A percentile compares a stretch with the other conserved stretches of the same genome.
Evolutionary conservation across 768 basidiomycete genomes (phyloP).

Genomic region (Xerocomus spinulosus): DNA sequence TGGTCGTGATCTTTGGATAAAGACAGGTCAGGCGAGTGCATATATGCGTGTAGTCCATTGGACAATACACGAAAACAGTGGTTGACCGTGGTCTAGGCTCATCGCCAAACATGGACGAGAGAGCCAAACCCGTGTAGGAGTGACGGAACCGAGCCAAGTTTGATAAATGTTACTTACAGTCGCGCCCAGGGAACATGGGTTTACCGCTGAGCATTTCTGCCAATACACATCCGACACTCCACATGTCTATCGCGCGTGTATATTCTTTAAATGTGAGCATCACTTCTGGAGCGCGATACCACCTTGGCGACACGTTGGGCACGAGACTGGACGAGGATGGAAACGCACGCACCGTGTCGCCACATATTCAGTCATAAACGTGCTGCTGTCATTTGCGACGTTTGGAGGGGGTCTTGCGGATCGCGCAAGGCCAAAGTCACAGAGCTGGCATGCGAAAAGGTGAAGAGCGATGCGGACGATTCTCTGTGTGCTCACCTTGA

Average conservation of each 20-base stretch:
- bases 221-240: constrained; percentile 82
- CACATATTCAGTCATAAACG: constrained; percentile 91
- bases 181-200: constrained; percentile 91
- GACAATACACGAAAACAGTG: not conserved
- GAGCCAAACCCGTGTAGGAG: not conserved
- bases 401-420: constrained; percentile 72
- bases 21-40: not conserved
- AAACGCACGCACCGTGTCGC: constrained; percentile 65
- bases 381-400: constrained; percentile 69
- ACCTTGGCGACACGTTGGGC: constrained; percentile 40
- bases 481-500: constrained; percentile 58
- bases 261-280: constrained; percentile 99
- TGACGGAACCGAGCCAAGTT: not conserved
- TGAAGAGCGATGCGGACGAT: constrained; percentile 2
- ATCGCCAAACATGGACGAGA: too few species aligned
- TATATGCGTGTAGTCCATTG: not conserved
- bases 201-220: constrained; percentile 93
- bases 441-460: constrained; percentile 43
- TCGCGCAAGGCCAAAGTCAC: constrained; percentile 85
- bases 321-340: not conserved
- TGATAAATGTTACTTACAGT: constrained; percentile 47
- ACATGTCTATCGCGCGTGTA: constrained; percentile 81
- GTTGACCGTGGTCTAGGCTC: not conserved
- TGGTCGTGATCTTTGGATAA: constrained; percentile 77
- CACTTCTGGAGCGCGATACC: constrained; percentile 97